Conservation (phyloP, 2,329 filamentous ascomycete species). For the Xylariomycetidae sp. region DNA sequence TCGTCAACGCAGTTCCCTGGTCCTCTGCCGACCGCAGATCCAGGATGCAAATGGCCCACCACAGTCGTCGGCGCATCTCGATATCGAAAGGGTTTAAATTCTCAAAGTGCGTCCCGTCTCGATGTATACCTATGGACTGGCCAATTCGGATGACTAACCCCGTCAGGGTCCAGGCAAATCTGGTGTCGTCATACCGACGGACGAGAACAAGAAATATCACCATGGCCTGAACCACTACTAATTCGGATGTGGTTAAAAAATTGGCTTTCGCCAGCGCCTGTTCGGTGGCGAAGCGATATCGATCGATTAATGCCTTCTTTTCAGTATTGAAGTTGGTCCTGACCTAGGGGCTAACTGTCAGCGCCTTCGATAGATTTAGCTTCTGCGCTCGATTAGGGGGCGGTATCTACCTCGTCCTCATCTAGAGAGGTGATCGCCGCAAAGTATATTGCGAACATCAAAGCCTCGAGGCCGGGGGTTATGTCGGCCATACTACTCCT, state of each 20-base stretch:
- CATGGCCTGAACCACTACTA: slow-evolving; percentile 58
- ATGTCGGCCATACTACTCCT: slow-evolving; percentile 56
- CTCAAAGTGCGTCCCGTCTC: slow-evolving; percentile 50
- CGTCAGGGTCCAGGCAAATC: slow-evolving; percentile 59
- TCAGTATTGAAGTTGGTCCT: slow-evolving; percentile 44
- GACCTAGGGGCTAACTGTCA: slow-evolving; percentile 36
- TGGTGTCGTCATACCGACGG: slow-evolving; percentile 45
- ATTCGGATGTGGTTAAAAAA: slow-evolving; percentile 55
- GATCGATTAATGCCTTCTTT: slow-evolving; percentile 38
- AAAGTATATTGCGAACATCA: slow-evolving; percentile 61
- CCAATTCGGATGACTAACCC: slow-evolving; percentile 56
- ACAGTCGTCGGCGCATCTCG: slow-evolving; percentile 58
- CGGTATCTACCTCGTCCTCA: slow-evolving; percentile 47
- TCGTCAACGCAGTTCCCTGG: slow-evolving; percentile 47
- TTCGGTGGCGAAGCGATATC: slow-evolving; percentile 52
- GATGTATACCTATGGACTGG: slow-evolving; percentile 50
- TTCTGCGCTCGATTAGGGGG: not conserved
- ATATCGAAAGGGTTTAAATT: slow-evolving; percentile 55
- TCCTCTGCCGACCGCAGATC: slow-evolving; percentile 59
- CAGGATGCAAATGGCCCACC: slow-evolving; percentile 56
- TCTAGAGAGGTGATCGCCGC: slow-evolving; percentile 55
- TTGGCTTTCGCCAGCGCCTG: slow-evolving; percentile 57
- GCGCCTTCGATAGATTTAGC: not conserved
- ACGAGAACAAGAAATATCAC: slow-evolving; percentile 53
- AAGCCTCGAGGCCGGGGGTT: slow-evolving; percentile 50